Evolutionary conservation across 345 rosid genomes (phyloP).

Genomic region (Salix caprea): DNA sequence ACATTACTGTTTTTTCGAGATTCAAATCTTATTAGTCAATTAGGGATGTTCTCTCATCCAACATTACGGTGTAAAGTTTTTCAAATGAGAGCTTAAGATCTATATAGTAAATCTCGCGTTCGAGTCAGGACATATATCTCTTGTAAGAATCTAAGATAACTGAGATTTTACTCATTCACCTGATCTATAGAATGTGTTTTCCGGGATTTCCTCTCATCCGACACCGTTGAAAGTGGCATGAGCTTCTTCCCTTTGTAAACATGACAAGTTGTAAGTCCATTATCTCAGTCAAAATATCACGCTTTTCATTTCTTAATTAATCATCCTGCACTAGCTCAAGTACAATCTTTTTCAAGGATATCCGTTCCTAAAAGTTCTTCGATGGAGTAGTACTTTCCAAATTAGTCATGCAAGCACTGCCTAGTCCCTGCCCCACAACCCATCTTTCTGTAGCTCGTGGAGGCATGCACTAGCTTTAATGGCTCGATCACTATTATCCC

Average conservation of each 20-base stretch:
- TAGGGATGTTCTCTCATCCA: too few species aligned
- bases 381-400: neutral
- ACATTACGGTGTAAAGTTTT: too few species aligned
- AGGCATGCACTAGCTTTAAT: neutral
- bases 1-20: neutral
- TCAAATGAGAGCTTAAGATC: too few species aligned
- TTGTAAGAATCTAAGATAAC: too few species aligned
- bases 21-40: too few species aligned
- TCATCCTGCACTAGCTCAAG: neutral
- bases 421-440: slow-evolving; percentile 5
- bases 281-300: neutral
- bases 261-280: neutral
- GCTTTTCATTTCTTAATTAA: neutral
- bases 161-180: rapidly evolving
- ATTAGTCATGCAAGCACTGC: neutral
- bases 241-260: neutral
- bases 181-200: rapidly evolving
- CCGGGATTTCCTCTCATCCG: neutral
- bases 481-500: neutral
- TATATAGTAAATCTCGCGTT: too few species aligned
- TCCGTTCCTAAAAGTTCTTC: neutral
- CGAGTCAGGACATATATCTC: rapidly evolving
- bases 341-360: too few species aligned
- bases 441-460: slow-evolving; percentile 7
- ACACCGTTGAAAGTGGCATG: neutral